Evolutionary conservation across 192 early-diverging fungal genomes (phyloP).

Genomic region (Geranomyces michiganensis): DNA sequence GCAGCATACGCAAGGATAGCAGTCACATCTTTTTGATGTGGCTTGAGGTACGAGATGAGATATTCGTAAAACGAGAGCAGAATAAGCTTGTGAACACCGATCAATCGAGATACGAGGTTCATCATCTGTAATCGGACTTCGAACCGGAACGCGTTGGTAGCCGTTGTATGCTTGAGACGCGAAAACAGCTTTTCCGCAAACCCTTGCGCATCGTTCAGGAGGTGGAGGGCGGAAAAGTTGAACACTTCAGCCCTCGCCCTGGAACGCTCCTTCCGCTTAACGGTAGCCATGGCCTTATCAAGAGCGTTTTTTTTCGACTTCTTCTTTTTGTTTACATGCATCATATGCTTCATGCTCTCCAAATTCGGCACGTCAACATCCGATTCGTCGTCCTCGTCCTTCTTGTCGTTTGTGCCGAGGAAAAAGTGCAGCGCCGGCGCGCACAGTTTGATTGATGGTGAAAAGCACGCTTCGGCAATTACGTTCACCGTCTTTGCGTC

Average conservation of each 20-base stretch:
- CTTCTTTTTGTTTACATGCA: slow-evolving; percentile 85
- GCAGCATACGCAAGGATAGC: slow-evolving; percentile 87
- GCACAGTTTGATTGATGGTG: slow-evolving; percentile 85
- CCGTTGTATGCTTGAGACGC: slow-evolving; percentile 64
- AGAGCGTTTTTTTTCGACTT: slow-evolving; percentile 75
- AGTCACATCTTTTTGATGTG: slow-evolving; percentile 93
- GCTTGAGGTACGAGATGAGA: slow-evolving; percentile 92
- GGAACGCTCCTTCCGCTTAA: slow-evolving; percentile 69
- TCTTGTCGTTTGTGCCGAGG: slow-evolving; percentile 70
- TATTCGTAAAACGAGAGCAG: slow-evolving; percentile 91
- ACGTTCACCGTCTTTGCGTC: slow-evolving; percentile 99
- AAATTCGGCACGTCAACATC: slow-evolving; percentile 75
- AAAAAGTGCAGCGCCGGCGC: slow-evolving; percentile 95
- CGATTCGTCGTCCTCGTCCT: slow-evolving; percentile 71
- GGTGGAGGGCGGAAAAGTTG: slow-evolving; percentile 92
- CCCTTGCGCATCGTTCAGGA: slow-evolving; percentile 97
- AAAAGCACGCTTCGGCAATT: slow-evolving; percentile 95
- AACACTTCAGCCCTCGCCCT: slow-evolving; percentile 72
- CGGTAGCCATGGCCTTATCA: slow-evolving; percentile 74
- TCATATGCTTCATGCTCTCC: slow-evolving; percentile 74
- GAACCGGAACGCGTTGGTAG: slow-evolving; percentile 76
- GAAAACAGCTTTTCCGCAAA: slow-evolving; percentile 95
- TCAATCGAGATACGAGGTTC: slow-evolving; percentile 92
- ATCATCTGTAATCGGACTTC: slow-evolving; percentile 89
- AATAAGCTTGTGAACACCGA: slow-evolving; percentile 93